Evolutionary conservation across 495 filamentous ascomycete genomes (phyloP).

Genomic region (Penicillium cosmopolitanum): DNA sequence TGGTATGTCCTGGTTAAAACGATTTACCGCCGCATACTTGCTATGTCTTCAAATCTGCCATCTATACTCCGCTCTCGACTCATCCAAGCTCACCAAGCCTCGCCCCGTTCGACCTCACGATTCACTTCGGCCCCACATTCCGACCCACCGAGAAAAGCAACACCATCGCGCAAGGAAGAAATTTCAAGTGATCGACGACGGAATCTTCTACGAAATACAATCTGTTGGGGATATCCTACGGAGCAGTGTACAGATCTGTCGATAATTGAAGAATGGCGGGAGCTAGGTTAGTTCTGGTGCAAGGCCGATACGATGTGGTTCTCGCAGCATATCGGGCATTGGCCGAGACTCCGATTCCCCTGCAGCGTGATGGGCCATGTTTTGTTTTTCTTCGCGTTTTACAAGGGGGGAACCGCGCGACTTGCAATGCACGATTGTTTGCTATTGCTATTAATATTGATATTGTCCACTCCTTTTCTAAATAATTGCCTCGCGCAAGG

Average conservation of each 20-base stretch:
- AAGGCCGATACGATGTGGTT: background rate
- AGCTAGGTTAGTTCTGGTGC: background rate
- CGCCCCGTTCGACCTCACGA: background rate
- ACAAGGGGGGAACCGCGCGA: background rate
- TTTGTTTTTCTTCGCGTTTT: background rate
- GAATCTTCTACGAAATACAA: background rate
- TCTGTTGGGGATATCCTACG: background rate
- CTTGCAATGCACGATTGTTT: background rate
- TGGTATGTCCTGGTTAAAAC: no score
- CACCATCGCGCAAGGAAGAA: constrained; percentile 1
- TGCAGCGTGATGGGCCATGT: background rate
- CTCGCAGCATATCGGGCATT: background rate
- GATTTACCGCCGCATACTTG: no score
- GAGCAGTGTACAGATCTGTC: background rate
- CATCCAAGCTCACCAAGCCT: background rate
- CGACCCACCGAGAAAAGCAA: background rate
- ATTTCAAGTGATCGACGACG: constrained; percentile 6
- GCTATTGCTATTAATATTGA: background rate
- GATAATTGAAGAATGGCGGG: background rate
- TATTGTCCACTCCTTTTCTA: no score
- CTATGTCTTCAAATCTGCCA: no score
- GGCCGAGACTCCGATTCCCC: constrained; percentile 1
- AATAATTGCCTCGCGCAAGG: no score
- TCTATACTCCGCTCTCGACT: no score
- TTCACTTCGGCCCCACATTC: constrained; percentile 6